Evolutionary conservation across 2,329 filamentous ascomycete species (phyloP).

Genomic region (Ceratocystis destructans): DNA sequence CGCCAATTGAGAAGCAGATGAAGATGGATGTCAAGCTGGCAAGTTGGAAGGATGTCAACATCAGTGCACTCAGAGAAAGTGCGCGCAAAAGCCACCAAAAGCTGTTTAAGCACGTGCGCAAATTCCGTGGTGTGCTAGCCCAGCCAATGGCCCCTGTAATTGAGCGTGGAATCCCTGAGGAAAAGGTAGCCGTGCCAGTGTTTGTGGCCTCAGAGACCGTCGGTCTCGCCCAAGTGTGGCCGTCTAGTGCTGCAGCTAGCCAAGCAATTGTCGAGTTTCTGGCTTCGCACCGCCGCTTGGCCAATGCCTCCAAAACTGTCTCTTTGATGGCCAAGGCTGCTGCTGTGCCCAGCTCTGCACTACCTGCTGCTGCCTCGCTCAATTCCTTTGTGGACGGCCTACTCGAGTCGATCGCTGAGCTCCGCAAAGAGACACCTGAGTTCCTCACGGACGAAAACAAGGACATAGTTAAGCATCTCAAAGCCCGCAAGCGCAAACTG

Average conservation of each 20-base stretch:
- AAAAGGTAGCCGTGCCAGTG: slow-evolving; percentile 21
- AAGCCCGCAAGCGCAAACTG: slow-evolving; percentile 75
- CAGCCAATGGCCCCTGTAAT: slow-evolving; percentile 59
- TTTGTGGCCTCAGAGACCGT: slow-evolving; percentile 20
- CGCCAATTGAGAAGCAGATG: slow-evolving; percentile 75
- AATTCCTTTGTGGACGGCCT: slow-evolving; percentile 57
- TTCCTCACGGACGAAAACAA: slow-evolving; percentile 81
- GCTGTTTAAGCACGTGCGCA: slow-evolving; percentile 78
- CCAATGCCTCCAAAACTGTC: slow-evolving; percentile 54
- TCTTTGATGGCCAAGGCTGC: slow-evolving; percentile 59
- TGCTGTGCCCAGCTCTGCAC: slow-evolving; percentile 35
- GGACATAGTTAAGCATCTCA: slow-evolving; percentile 70
- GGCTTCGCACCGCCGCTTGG: slow-evolving; percentile 47
- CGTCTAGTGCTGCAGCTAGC: slow-evolving; percentile 8
- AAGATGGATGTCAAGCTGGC: slow-evolving; percentile 84
- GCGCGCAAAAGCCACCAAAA: slow-evolving; percentile 83
- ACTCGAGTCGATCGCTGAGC: slow-evolving; percentile 43
- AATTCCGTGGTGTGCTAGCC: slow-evolving; percentile 68
- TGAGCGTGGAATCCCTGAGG: slow-evolving; percentile 45
- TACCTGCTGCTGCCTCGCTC: slow-evolving; percentile 47
- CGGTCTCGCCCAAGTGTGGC: slow-evolving; percentile 1
- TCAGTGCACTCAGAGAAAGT: slow-evolving; percentile 75
- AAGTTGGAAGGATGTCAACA: slow-evolving; percentile 97
- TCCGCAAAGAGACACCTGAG: slow-evolving; percentile 71
- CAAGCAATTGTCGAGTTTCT: slow-evolving; percentile 20